phyloP scores from a whole-genome alignment of 228 moss, liverwort and hornwort genomes.

The Sphagnum fallax region DNA sequence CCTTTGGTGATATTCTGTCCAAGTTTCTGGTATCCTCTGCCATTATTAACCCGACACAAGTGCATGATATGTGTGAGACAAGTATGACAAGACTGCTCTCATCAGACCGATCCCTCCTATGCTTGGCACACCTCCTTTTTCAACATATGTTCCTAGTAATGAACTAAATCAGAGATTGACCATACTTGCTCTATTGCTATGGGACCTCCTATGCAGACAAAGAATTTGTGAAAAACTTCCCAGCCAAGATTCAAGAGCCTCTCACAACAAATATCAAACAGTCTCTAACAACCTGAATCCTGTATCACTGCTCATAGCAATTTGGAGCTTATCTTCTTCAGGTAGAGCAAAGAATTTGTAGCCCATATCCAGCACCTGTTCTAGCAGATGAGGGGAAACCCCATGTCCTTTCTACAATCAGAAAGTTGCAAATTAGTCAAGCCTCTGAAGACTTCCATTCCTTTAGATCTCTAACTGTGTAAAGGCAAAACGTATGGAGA shows the following conservation, averaged over 20 bases:
- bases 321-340: conserved; percentile 54
- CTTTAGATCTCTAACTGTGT: too few species aligned
- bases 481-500: too few species aligned
- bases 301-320: conserved; percentile 51
- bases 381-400: conserved; percentile 48
- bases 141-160: too few species aligned
- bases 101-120: neutral
- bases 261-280: neutral
- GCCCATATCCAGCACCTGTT: conserved; percentile 60
- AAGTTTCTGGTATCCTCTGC: conserved; percentile 91
- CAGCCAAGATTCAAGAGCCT: too few species aligned
- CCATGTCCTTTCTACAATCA: conserved; percentile 77
- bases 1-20: conserved; percentile 85
- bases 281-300: conserved; percentile 58
- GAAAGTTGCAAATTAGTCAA: neutral
- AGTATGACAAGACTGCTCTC: neutral
- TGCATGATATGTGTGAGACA: neutral
- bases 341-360: conserved; percentile 69
- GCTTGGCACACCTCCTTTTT: too few species aligned
- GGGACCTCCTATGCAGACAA: neutral
- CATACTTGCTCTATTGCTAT: too few species aligned
- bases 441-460: too few species aligned
- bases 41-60: conserved; percentile 15
- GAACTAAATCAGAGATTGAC: too few species aligned
- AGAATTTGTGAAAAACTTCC: neutral